phyloP scores from a whole-genome alignment of 2,329 filamentous ascomycete species.

The Ceratocystis harringtonii region DNA sequence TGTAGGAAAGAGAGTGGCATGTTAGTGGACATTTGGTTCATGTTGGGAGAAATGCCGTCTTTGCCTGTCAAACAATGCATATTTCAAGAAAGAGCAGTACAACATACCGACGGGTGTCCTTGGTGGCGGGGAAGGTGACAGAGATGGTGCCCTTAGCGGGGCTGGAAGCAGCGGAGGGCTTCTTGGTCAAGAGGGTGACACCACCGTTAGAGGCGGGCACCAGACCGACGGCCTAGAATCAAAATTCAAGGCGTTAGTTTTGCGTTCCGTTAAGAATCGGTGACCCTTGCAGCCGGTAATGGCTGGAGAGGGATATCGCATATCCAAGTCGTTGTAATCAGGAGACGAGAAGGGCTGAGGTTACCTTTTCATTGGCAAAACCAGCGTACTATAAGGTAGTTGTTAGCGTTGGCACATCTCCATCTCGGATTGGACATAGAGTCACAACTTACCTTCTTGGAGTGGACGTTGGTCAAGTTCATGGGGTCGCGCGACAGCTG shows the following conservation, averaged over 20 bases:
- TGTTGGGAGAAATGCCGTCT: too few species aligned
- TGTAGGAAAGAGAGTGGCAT: constrained; percentile 24
- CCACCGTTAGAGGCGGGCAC: constrained; percentile 61
- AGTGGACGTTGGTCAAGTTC: constrained; percentile 85
- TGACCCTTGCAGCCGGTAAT: not conserved
- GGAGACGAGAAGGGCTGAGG: not conserved
- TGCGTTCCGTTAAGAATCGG: not conserved
- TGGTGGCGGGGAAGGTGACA: constrained; percentile 55
- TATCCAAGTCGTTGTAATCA: not conserved
- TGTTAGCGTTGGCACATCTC: constrained; percentile 25
- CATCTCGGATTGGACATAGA: not conserved
- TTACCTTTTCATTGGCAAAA: constrained; percentile 82
- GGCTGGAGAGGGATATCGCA: not conserved
- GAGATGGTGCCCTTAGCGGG: constrained; percentile 52
- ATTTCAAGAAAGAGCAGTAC: not conserved
- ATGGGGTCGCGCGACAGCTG: constrained; percentile 90
- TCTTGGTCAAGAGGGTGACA: constrained; percentile 74
- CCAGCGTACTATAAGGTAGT: constrained; percentile 55
- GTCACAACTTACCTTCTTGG: constrained; percentile 57
- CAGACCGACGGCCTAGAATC: constrained; percentile 65
- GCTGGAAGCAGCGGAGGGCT: constrained; percentile 53
- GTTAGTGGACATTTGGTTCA: constrained; percentile 4
- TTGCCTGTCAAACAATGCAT: too few species aligned
- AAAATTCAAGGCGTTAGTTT: constrained; percentile 10
- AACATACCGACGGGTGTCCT: constrained; percentile 53